Evolutionary conservation across 768 basidiomycete genomes (phyloP), one percentile per base, ranked within the genome.

Genomic region (Suillus placidus): DNA sequence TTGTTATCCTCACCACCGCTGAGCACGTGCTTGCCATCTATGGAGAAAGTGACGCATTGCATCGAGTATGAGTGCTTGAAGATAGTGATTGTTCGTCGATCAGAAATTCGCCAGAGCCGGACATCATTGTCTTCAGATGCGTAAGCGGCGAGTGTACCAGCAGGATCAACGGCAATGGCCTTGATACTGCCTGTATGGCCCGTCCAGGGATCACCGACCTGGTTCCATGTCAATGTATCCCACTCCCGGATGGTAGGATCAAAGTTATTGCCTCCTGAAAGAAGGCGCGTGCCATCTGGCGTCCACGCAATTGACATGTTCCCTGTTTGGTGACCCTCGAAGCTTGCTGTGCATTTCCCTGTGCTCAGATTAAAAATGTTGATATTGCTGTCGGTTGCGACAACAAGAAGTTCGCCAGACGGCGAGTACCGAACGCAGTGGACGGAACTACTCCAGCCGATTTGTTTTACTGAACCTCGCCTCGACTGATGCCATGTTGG

Each of bases 201-300:
- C 47, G 47, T 23, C 47, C 47, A 49, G n/a, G 47, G 47, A 49
- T 49, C 47, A 23, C 47, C 47, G 47, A 49, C 47, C n/a, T 49
- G 47, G 12, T 23, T 49, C 47, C 47, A 49, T 23, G 43, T 45
- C 43, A 3, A 10, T n/a, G 43, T 45, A n/a, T 45, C 43, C 43
- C 43, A 45, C 20, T 45, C 43, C 10, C 43, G 43, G n/a, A 45
- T n/a, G 43, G 43, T 45, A 45, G 43, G 43, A 45, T 45, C 43
- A 4, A 45, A 4, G 43, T 9, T 45, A 45, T 10, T 45, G 20
- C 43, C 43, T 10, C 43, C 43, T 10, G 43, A 45, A 20, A 45
- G 43, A 45, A 45, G 43, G 43, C 20, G 43, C 10, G 0, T 9
- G 3, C 43, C 47, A 49, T 49, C 47, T 13, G 23, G n/a, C 13